phyloP scores from a whole-genome alignment of 2,329 filamentous ascomycete genomes.

The Nothophaeocryptopus gaeumannii region DNA sequence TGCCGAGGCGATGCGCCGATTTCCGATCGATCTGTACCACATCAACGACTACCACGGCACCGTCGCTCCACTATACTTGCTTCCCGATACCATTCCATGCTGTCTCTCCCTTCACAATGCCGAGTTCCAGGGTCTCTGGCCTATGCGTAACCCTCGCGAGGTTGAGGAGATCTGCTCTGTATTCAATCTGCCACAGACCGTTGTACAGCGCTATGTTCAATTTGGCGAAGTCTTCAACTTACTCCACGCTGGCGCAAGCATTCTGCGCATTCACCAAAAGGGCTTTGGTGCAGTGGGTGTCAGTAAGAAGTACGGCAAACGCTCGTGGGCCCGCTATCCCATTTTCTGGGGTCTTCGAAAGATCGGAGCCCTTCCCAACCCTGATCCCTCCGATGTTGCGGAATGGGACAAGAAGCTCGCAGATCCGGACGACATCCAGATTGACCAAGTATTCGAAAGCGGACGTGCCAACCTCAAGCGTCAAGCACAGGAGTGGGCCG shows the following conservation, averaged over 20 bases:
- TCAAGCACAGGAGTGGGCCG: conserved; percentile 67
- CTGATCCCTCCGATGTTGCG: conserved; percentile 63
- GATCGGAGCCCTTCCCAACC: conserved; percentile 63
- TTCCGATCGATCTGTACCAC: conserved; percentile 63
- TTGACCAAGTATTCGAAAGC: conserved; percentile 57
- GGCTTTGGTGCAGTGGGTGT: conserved; percentile 68
- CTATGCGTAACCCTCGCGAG: conserved; percentile 61
- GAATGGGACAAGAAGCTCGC: conserved; percentile 57
- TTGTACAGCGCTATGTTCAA: conserved; percentile 61
- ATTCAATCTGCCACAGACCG: conserved; percentile 59
- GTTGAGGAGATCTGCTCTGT: conserved; percentile 62
- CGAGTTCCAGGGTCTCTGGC: conserved; percentile 68
- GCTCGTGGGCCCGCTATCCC: conserved; percentile 64
- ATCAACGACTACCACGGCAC: conserved; percentile 66
- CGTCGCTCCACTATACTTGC: conserved; percentile 61
- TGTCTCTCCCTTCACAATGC: conserved; percentile 67
- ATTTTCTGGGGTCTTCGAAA: conserved; percentile 67
- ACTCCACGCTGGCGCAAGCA: conserved; percentile 64
- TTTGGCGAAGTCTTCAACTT: conserved; percentile 69
- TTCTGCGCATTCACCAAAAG: conserved; percentile 64
- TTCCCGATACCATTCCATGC: conserved; percentile 60
- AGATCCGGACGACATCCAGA: conserved; percentile 48
- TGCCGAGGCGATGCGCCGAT: conserved; percentile 60
- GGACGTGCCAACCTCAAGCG: conserved; percentile 53
- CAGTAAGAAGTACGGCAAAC: conserved; percentile 66